These are phyloP conservation scores for Hygrophila difformis DNA, from an alignment of 257 asterid species.

Conservation along the genomic window DNA sequence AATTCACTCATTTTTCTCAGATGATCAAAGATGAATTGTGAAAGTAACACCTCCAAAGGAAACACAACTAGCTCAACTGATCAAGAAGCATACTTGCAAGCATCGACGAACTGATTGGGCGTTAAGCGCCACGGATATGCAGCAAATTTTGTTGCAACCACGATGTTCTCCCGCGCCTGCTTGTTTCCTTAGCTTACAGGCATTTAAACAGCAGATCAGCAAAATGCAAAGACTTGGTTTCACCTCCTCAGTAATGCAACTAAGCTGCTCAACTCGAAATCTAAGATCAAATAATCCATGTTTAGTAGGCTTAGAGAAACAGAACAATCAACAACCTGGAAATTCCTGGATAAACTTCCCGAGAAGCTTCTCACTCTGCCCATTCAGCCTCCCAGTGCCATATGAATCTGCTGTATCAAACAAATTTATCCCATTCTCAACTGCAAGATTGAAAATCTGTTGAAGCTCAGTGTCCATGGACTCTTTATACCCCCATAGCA, in stretches of 20 bases:
- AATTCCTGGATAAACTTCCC: slow-evolving; percentile 69
- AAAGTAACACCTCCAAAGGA: neutral
- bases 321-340: slow-evolving; percentile 26
- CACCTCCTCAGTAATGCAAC: too few relatives aligned
- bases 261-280: too few relatives aligned
- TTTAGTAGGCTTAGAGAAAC: too few relatives aligned
- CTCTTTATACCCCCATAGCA: slow-evolving; percentile 91
- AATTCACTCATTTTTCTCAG: neutral
- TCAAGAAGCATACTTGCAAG: slow-evolving; percentile 57
- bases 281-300: neutral
- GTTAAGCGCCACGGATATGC: slow-evolving; percentile 98
- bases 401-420: slow-evolving; percentile 98
- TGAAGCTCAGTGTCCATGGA: slow-evolving; percentile 90
- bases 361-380: slow-evolving; percentile 92
- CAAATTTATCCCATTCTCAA: slow-evolving; percentile 68
- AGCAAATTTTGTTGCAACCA: slow-evolving; percentile 89
- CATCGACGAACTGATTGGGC: slow-evolving; percentile 77
- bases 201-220: slow-evolving; percentile 1
- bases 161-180: slow-evolving; percentile 39
- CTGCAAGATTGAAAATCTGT: slow-evolving; percentile 69
- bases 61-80: slow-evolving; percentile 5
- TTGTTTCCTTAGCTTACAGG: slow-evolving; percentile 37
- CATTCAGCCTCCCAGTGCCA: slow-evolving; percentile 82
- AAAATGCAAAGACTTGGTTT: neutral
- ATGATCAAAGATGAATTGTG: too few relatives aligned